Conservation (phyloP, 176 grass and related monocot species). For the Coix lacrymajobi region DNA sequence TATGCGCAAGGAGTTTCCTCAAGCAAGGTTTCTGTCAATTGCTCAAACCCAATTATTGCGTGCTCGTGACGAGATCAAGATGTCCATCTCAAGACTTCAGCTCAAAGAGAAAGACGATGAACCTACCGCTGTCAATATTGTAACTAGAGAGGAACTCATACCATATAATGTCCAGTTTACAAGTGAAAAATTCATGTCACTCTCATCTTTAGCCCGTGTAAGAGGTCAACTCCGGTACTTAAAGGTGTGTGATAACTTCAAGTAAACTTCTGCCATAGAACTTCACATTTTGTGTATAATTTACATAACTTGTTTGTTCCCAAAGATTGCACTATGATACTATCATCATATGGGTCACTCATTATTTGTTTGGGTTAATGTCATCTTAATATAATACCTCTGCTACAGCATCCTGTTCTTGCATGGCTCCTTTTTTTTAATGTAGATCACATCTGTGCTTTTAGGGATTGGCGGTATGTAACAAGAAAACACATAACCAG, state of each 20-base stretch:
- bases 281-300: slow-evolving; percentile 16
- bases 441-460: slow-evolving; percentile 26
- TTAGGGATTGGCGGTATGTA: slow-evolving; percentile 61
- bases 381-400: background rate
- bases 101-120: slow-evolving; percentile 78
- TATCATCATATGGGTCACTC: background rate
- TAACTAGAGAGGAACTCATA: slow-evolving; percentile 75
- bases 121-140: slow-evolving; percentile 60
- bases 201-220: slow-evolving; percentile 67
- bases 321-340: background rate
- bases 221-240: slow-evolving; percentile 91
- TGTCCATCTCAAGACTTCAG: slow-evolving; percentile 73
- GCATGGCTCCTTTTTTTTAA: background rate
- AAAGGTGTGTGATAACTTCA: slow-evolving; percentile 45
- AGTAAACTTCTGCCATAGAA: background rate
- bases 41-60: slow-evolving; percentile 76
- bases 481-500: slow-evolving; percentile 27
- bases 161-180: slow-evolving; percentile 75
- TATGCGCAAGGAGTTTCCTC: slow-evolving; percentile 93
- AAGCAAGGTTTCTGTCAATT: slow-evolving; percentile 76
- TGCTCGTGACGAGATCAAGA: slow-evolving; percentile 91
- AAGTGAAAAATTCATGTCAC: slow-evolving; percentile 69
- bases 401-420: background rate
- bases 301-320: background rate
- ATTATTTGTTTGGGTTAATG: slow-evolving; percentile 21